Conservation (phyloP, 2,329 filamentous ascomycete genomes). For the Botrytis fragariae region DNA sequence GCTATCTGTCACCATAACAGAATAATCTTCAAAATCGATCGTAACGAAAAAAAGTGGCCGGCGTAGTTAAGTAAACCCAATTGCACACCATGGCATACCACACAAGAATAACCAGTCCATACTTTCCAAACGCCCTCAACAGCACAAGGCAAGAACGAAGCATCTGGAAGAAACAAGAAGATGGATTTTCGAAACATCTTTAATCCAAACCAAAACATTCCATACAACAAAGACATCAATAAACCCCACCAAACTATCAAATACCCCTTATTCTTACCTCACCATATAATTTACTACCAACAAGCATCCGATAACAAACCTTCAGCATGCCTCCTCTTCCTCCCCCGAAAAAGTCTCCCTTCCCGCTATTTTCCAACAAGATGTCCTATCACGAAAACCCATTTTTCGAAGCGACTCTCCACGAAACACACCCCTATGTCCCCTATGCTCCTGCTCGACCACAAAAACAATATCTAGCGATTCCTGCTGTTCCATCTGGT, state of each 20-base stretch:
- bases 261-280: not conserved
- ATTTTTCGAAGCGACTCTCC: not conserved
- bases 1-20: not conserved
- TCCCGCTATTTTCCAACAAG: not conserved
- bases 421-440: not conserved
- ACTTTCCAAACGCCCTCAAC: not conserved
- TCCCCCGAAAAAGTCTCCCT: not conserved
- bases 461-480: not conserved
- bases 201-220: not conserved
- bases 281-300: not conserved
- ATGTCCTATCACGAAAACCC: not conserved
- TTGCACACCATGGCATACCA: not conserved
- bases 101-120: not conserved
- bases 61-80: not conserved
- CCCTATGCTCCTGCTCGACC: not conserved
- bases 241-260: not conserved
- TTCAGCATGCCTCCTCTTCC: not conserved
- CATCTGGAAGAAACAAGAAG: not conserved
- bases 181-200: not conserved
- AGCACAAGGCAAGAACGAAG: not conserved
- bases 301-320: not conserved
- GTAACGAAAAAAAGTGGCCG: not conserved
- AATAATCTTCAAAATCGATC: too few relatives aligned
- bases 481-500: not conserved
- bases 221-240: not conserved